These are phyloP conservation scores for Eucalyptus polyanthemos DNA, from an alignment of 345 rosid species.

Conservation along the genomic window DNA sequence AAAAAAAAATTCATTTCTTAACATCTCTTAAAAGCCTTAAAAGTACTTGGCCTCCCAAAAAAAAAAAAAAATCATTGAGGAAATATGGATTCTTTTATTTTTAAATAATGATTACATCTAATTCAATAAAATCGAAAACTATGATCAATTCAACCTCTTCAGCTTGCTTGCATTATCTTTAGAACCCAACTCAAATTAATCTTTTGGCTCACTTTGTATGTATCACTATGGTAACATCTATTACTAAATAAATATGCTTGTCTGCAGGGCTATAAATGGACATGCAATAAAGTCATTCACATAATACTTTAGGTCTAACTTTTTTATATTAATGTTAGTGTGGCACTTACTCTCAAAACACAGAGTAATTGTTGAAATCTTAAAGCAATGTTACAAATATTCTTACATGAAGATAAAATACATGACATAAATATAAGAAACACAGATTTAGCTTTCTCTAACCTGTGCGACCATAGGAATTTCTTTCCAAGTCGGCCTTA, in stretches of 20 bases:
- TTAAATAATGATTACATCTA: background rate
- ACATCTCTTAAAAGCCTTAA: background rate
- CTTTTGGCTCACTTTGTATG: background rate
- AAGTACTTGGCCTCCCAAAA: background rate
- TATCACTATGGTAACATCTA: too few relatives aligned
- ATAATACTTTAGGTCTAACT: background rate
- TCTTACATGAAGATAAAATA: too few relatives aligned
- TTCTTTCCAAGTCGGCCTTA: too few relatives aligned
- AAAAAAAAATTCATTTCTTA: background rate
- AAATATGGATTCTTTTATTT: background rate
- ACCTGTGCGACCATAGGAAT: fast-evolving
- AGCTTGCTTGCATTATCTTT: background rate
- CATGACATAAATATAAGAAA: too few relatives aligned
- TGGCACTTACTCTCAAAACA: too few relatives aligned
- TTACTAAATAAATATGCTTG: background rate
- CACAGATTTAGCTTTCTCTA: too few relatives aligned
- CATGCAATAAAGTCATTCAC: too few relatives aligned
- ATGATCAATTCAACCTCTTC: background rate
- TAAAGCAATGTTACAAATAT: too few relatives aligned
- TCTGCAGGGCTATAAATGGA: too few relatives aligned
- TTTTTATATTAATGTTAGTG: too few relatives aligned
- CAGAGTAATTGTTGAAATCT: too few relatives aligned
- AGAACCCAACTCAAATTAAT: background rate
- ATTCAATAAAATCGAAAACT: background rate
- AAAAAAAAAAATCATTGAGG: background rate